Conservation (phyloP, 2,329 filamentous ascomycete genomes). For the Mycosphaerella arachidis region DNA sequence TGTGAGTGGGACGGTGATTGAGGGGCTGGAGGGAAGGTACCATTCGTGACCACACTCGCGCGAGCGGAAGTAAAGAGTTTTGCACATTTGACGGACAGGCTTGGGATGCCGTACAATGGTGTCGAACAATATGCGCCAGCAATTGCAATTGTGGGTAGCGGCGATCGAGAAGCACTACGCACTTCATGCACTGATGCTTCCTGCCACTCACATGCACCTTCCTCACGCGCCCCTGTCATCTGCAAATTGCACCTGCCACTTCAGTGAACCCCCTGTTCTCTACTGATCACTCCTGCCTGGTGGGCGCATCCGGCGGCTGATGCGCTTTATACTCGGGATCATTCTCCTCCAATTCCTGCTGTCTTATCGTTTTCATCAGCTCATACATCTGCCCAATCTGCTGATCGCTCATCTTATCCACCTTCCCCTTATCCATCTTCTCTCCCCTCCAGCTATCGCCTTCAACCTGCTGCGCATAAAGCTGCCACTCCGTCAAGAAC, state of each 20-base stretch:
- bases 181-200: not conserved
- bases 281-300: not conserved
- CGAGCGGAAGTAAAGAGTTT: constrained; percentile 43
- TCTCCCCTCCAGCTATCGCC: constrained; percentile 80
- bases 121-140: not conserved
- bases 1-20: not conserved
- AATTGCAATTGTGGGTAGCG: not conserved
- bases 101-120: not conserved
- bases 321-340: constrained; percentile 33
- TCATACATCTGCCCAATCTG: constrained; percentile 93
- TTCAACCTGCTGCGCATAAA: constrained; percentile 88
- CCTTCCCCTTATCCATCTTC: constrained; percentile 74
- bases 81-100: constrained; percentile 41
- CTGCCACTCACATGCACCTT: not conserved
- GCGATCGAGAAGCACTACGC: not conserved
- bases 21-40: constrained; percentile 19
- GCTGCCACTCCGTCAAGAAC: constrained; percentile 93
- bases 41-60: constrained; percentile 46
- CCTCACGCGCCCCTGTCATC: not conserved
- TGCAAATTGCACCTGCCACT: not conserved
- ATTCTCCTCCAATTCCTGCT: constrained; percentile 46
- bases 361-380: constrained; percentile 76
- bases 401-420: constrained; percentile 94
- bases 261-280: not conserved
- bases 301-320: constrained; percentile 13